Conservation (phyloP, 805 yeast species). For the Metschnikowia hibisci region DNA sequence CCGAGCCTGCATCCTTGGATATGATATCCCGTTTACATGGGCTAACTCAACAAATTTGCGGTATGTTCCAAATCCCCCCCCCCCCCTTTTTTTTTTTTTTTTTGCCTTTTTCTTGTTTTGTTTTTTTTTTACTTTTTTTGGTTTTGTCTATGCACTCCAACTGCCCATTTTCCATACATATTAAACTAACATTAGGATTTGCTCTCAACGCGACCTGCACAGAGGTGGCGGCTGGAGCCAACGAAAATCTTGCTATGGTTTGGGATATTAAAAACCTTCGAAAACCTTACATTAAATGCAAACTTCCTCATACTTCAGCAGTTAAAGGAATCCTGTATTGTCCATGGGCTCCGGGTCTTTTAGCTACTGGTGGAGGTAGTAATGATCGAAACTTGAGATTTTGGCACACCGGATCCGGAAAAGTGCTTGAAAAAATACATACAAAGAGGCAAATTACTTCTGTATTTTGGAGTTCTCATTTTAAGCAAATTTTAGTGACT, state of each 20-base stretch:
- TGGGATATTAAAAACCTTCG: conserved; percentile 53
- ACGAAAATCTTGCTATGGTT: conserved; percentile 73
- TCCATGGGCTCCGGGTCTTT: conserved; percentile 77
- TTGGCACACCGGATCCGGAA: conserved; percentile 84
- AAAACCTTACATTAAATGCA: conserved; percentile 43
- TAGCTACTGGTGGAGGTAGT: conserved; percentile 91
- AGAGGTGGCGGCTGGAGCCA: conserved; percentile 76
- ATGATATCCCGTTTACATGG: conserved; percentile 21
- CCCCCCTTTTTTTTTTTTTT: not conserved
- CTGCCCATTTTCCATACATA: not conserved
- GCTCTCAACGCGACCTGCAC: conserved; percentile 51
- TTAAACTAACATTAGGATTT: conserved; percentile 43
- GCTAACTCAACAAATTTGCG: conserved; percentile 38
- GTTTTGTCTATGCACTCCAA: not conserved
- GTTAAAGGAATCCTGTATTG: conserved; percentile 87
- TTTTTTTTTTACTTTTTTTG: not conserved
- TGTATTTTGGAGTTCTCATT: conserved; percentile 64
- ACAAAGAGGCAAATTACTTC: conserved; percentile 79
- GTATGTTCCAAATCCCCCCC: conserved; percentile 18
- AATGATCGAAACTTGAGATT: conserved; percentile 75
- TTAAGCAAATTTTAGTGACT: conserved; percentile 67
- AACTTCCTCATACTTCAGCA: conserved; percentile 73
- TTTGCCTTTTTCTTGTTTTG: not conserved
- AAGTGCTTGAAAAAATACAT: conserved; percentile 51
- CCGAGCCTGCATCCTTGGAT: conserved; percentile 12